Percentiles rank a stretch among this genome's conserved stretches.
These are phyloP conservation scores for Zygosaccharomyces kombuchaensis DNA, from an alignment of 805 yeast species.

Conservation along the genomic window DNA sequence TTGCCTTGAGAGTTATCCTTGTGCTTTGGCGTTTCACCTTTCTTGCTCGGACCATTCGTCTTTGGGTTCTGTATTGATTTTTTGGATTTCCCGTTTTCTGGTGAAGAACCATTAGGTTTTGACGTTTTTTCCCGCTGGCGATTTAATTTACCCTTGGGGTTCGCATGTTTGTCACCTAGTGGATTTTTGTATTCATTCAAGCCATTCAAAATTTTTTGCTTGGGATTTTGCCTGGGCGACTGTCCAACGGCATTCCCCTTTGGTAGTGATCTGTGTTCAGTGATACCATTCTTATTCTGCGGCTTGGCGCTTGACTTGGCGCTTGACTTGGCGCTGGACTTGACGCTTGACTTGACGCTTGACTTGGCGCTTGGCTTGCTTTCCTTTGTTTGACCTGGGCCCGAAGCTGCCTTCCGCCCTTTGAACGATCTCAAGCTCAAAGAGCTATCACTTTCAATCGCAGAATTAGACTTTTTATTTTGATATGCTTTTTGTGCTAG, in stretches of 20 bases:
- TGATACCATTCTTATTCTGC: not conserved
- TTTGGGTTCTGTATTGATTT: not conserved
- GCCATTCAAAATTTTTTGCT: not conserved
- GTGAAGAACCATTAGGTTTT: not conserved
- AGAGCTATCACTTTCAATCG: constrained; percentile 39
- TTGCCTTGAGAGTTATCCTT: not conserved
- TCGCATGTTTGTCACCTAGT: too few relatives aligned
- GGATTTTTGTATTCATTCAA: too few relatives aligned
- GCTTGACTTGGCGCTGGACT: not conserved
- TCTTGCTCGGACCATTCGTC: not conserved
- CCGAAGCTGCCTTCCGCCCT: constrained; percentile 29
- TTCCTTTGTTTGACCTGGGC: constrained; percentile 1
- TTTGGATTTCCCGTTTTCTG: not conserved
- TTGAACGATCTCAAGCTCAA: constrained; percentile 39
- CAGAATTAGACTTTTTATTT: constrained; percentile 33
- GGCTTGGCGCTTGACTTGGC: not conserved
- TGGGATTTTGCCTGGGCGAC: not conserved
- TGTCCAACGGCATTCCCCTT: not conserved
- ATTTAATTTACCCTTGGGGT: too few relatives aligned
- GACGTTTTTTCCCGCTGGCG: not conserved
- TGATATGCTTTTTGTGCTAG: constrained; percentile 27
- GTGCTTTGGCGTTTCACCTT: not conserved
- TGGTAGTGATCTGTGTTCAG: not conserved
- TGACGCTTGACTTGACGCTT: not conserved
- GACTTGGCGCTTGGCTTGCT: not conserved